A percentile compares a stretch with the other conserved stretches of the same genome.
Evolutionary conservation across 2,329 filamentous ascomycete genomes (phyloP).

Genomic region (Bipolaris victoriae): DNA sequence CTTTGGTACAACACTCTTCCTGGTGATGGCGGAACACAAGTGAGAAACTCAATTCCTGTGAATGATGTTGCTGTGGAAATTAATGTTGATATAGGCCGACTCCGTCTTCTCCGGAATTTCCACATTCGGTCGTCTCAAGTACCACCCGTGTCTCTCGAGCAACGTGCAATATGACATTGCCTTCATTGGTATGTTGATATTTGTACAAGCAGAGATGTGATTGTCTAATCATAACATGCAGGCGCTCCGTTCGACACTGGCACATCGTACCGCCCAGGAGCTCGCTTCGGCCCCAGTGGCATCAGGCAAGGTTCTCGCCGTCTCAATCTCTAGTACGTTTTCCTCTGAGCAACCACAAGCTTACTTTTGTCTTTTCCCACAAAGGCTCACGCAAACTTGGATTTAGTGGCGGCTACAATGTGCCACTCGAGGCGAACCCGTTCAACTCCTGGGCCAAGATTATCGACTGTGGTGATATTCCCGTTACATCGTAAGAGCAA

Average conservation of each 20-base stretch:
- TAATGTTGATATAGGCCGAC: slow-evolving; percentile 66
- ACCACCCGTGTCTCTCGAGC: slow-evolving; percentile 76
- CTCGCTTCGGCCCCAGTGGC: slow-evolving; percentile 81
- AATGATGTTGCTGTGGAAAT: not conserved
- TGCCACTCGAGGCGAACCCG: slow-evolving; percentile 77
- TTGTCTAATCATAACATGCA: slow-evolving; percentile 40
- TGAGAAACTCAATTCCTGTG: slow-evolving; percentile 43
- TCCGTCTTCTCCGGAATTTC: slow-evolving; percentile 88
- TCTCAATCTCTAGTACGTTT: slow-evolving; percentile 81
- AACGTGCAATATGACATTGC: slow-evolving; percentile 81
- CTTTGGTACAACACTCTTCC: slow-evolving; percentile 85
- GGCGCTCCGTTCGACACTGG: slow-evolving; percentile 85
- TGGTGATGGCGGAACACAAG: slow-evolving; percentile 83
- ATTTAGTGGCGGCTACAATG: slow-evolving; percentile 83
- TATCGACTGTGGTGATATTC: slow-evolving; percentile 83
- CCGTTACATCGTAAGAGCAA: slow-evolving; percentile 74
- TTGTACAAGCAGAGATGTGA: not conserved
- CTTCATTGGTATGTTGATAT: slow-evolving; percentile 68
- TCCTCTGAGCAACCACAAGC: slow-evolving; percentile 48
- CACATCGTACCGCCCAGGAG: slow-evolving; percentile 82
- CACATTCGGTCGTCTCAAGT: slow-evolving; percentile 80
- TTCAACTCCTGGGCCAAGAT: slow-evolving; percentile 83
- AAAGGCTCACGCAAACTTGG: slow-evolving; percentile 58
- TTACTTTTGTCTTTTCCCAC: slow-evolving; percentile 34
- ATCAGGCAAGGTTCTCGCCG: slow-evolving; percentile 86